Evolutionary conservation across 2,329 filamentous ascomycete species (phyloP).

Genomic region (Arthrobotrys sinensis): DNA sequence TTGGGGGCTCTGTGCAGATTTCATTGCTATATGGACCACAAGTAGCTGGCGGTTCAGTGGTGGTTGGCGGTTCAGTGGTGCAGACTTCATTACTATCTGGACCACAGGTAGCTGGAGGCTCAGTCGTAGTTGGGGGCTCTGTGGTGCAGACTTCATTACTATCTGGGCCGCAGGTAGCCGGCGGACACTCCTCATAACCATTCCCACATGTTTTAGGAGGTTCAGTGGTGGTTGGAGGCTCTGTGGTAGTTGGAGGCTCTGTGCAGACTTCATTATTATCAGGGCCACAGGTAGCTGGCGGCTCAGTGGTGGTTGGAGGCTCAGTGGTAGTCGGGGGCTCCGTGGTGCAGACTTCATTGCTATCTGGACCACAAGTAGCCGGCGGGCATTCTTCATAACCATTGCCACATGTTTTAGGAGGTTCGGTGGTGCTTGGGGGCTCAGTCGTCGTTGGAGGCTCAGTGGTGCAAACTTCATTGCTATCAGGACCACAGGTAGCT

Average conservation of each 20-base stretch:
- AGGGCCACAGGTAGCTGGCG: background rate
- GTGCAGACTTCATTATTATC: no score
- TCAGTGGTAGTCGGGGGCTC: background rate
- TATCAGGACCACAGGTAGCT: background rate
- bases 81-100: background rate
- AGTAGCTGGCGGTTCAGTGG: background rate
- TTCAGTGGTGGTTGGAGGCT: background rate
- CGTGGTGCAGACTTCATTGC: background rate
- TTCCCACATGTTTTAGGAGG: conserved; percentile 1
- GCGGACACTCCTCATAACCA: background rate
- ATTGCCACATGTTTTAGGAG: background rate
- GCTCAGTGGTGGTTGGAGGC: background rate
- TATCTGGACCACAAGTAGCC: background rate
- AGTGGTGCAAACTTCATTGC: background rate
- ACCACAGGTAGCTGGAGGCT: background rate
- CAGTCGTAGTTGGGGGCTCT: background rate
- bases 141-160: background rate
- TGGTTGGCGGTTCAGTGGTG: background rate
- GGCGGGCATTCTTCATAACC: background rate
- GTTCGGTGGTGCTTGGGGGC: background rate
- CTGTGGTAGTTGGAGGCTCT: background rate
- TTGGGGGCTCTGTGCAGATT: no score
- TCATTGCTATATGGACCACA: background rate
- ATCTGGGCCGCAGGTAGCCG: background rate
- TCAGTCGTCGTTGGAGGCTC: background rate